phyloP scores from a whole-genome alignment of 2,329 filamentous ascomycete genomes.

The Clarireedia sp. region DNA sequence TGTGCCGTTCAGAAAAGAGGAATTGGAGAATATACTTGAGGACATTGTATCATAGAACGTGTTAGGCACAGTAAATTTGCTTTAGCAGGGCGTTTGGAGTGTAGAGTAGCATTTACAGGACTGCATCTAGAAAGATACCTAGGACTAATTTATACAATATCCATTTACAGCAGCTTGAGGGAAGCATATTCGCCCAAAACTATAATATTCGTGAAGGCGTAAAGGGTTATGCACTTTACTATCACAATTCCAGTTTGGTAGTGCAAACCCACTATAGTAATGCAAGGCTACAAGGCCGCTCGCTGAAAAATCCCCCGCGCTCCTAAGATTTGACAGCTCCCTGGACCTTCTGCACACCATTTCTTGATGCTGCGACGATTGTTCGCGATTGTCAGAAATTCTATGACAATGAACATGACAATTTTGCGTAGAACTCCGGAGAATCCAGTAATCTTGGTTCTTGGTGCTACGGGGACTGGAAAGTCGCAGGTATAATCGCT shows the following conservation, averaged over 20 bases:
- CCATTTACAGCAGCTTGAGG: too few species aligned
- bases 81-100: conserved; percentile 10
- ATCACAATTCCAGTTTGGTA: too few species aligned
- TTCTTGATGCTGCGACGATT: conserved; percentile 16
- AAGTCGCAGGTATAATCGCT: conserved; percentile 65
- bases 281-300: too few species aligned
- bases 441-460: conserved; percentile 66
- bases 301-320: too few species aligned
- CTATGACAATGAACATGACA: not conserved
- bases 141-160: too few species aligned
- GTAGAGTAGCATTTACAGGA: not conserved
- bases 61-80: not conserved
- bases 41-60: conserved; percentile 41
- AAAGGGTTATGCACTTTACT: too few species aligned
- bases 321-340: not conserved
- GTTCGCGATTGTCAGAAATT: conserved; percentile 10
- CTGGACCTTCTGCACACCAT: not conserved
- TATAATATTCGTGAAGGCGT: too few species aligned
- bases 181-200: too few species aligned
- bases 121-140: not conserved
- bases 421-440: conserved; percentile 32
- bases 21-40: conserved; percentile 82
- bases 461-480: conserved; percentile 87
- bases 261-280: too few species aligned
- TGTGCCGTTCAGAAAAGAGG: conserved; percentile 78